Evolutionary conservation across 768 basidiomycete genomes (phyloP).

Genomic region (Phanerochaete sordida): DNA sequence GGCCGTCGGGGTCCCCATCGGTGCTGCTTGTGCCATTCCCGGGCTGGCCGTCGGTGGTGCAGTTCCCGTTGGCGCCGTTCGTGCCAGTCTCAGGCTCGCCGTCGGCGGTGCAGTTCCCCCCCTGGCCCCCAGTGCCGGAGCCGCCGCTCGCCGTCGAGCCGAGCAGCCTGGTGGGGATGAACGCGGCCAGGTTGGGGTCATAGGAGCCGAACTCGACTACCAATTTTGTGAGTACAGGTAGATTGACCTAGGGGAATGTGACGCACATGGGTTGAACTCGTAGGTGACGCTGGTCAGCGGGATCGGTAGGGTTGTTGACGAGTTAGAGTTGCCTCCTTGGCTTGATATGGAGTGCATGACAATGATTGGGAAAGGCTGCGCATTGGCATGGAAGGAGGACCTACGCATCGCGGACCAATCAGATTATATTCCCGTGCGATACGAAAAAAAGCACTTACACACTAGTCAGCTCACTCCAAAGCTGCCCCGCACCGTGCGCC

Average conservation of each 20-base stretch:
- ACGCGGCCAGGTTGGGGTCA: constrained; percentile 67
- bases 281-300: constrained; percentile 32
- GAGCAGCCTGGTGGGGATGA: constrained; percentile 55
- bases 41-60: too few species aligned
- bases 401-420: constrained; percentile 30
- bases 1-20: too few species aligned
- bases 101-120: too few species aligned
- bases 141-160: too few species aligned
- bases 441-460: neutral
- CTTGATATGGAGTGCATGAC: constrained; percentile 51
- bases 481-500: constrained; percentile 49
- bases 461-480: too few species aligned
- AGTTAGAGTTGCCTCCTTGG: constrained; percentile 40
- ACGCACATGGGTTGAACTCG: constrained; percentile 23
- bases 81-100: too few species aligned
- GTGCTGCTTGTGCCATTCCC: constrained; percentile 39
- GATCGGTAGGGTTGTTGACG: constrained; percentile 53
- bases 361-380: constrained; percentile 66
- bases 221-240: too few species aligned
- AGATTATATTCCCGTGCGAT: too few species aligned
- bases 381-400: constrained; percentile 44
- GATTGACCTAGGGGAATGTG: too few species aligned
- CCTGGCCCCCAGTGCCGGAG: too few species aligned
- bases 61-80: too few species aligned
- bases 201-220: constrained; percentile 71